Evolutionary conservation across 495 filamentous ascomycete species (phyloP), one percentile per base, ranked within the genome.

Genomic region (Corynascus novoguineensis): DNA sequence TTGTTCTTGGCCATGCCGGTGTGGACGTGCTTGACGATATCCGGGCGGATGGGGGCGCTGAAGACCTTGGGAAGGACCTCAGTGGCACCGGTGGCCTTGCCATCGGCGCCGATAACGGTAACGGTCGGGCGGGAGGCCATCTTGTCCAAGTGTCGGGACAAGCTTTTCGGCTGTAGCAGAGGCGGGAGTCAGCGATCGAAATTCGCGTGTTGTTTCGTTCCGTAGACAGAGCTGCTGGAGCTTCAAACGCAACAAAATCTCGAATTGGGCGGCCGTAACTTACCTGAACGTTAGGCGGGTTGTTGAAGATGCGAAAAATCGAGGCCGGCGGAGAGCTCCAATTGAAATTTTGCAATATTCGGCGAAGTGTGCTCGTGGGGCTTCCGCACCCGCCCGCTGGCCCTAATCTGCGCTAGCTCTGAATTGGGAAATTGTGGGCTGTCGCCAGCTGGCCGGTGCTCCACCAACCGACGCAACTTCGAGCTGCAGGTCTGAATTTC

Each of bases 1-100:
- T 95, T 96, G 85, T 98, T 98, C 88, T 97, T 98, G 71, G 92
- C 92, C 86, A 98, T 95, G 70, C 95, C 95, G 69, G 90, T 92
- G 83, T 98, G 93, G 68, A 97, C 93, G 73, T 88, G 87, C 84
- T 97, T 93, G 68, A 98, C 95, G 71, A 98, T 96, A 78, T 98
- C 93, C 65, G 90, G 89, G 75, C 93, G 95, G 81, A 98, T 97
- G 59, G 95, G 93, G 60, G 89, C 81, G 73, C 82, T 81, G 86
- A 98, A 98, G 76, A 98, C 93, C 71, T 87, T 81, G 66, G 93
- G 93, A 60, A 98, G 86, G 70, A 92, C 84, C 75, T 88, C 82
- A 68, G 90, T 92, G 69, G 83, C 82, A 71, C 87, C 87, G 79
- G 85, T 87, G 78, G 92, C 78, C 75, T 85, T 81, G 78, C 93